Evolutionary conservation across 495 filamentous ascomycete species (phyloP).

Genomic region (Tuber aestivum): DNA sequence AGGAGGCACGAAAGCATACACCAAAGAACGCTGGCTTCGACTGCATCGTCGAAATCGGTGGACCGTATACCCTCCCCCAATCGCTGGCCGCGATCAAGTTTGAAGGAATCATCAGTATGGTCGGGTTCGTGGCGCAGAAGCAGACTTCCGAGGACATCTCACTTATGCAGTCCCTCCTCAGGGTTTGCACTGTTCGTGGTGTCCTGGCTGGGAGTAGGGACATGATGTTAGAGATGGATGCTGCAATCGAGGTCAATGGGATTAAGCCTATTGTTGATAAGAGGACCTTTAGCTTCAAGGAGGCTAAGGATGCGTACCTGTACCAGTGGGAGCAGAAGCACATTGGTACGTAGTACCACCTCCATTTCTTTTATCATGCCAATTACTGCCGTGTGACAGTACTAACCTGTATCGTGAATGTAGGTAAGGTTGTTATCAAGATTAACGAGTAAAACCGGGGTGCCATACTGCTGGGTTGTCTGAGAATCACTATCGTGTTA

Average conservation of each 20-base stretch:
- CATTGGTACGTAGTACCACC: background rate
- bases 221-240: background rate
- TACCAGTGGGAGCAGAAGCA: slow-evolving; percentile 8
- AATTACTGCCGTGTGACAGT: background rate
- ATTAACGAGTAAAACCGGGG: background rate
- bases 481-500: background rate
- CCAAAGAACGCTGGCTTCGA: slow-evolving; percentile 51
- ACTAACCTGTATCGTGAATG: background rate
- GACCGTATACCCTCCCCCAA: slow-evolving; percentile 7
- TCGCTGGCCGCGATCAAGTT: slow-evolving; percentile 5
- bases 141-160: background rate
- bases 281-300: slow-evolving; percentile 6
- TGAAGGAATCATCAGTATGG: slow-evolving; percentile 1
- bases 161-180: background rate
- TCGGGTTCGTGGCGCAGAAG: slow-evolving; percentile 51
- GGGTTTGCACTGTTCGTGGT: background rate
- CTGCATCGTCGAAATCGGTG: slow-evolving; percentile 54
- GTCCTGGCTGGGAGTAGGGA: background rate
- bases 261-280: slow-evolving; percentile 2
- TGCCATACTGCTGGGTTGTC: background rate
- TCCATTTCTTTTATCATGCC: background rate
- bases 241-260: background rate
- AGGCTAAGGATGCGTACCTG: slow-evolving; percentile 5
- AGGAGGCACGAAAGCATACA: slow-evolving; percentile 49
- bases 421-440: background rate